Evolutionary conservation across 2,329 filamentous ascomycete species (phyloP).

Genomic region (Byssochlamys sp.): DNA sequence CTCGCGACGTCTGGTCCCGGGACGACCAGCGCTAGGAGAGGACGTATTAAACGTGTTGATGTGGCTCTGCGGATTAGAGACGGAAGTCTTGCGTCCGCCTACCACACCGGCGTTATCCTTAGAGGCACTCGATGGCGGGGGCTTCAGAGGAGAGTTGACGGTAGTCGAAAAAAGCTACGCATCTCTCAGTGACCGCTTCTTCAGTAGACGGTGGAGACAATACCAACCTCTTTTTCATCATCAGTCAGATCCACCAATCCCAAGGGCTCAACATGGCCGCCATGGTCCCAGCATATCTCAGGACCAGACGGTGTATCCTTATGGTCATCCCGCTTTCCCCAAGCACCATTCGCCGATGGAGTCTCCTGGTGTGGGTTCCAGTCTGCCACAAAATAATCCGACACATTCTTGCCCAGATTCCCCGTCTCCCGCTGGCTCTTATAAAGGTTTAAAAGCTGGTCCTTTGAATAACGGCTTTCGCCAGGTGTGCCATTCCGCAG

Average conservation of each 20-base stretch:
- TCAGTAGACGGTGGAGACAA: constrained; percentile 3
- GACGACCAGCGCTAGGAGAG: constrained; percentile 65
- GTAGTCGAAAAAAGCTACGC: constrained; percentile 67
- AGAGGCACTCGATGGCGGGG: constrained; percentile 56
- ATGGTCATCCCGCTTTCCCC: constrained; percentile 68
- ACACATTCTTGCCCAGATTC: constrained; percentile 50
- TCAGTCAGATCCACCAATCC: constrained; percentile 62
- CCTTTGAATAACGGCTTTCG: constrained; percentile 62
- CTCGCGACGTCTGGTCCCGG: constrained; percentile 70
- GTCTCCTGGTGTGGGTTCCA: constrained; percentile 72
- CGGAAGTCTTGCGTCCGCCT: constrained; percentile 64
- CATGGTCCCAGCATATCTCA: constrained; percentile 82
- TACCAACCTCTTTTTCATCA: constrained; percentile 53
- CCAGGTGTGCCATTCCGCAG: constrained; percentile 46
- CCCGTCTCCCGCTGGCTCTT: constrained; percentile 47
- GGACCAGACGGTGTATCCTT: constrained; percentile 68
- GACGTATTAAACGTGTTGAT: constrained; percentile 57
- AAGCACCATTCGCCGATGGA: constrained; percentile 51
- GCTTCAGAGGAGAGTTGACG: constrained; percentile 89
- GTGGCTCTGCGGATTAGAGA: constrained; percentile 58
- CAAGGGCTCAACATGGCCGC: constrained; percentile 61
- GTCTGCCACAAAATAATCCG: constrained; percentile 59
- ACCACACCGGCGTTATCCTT: constrained; percentile 45
- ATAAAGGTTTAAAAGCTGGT: constrained; percentile 68
- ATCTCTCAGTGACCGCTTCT: constrained; percentile 13